Evolutionary conservation across 2,329 filamentous ascomycete genomes (phyloP).

Genomic region (Coniochaeta sp.): DNA sequence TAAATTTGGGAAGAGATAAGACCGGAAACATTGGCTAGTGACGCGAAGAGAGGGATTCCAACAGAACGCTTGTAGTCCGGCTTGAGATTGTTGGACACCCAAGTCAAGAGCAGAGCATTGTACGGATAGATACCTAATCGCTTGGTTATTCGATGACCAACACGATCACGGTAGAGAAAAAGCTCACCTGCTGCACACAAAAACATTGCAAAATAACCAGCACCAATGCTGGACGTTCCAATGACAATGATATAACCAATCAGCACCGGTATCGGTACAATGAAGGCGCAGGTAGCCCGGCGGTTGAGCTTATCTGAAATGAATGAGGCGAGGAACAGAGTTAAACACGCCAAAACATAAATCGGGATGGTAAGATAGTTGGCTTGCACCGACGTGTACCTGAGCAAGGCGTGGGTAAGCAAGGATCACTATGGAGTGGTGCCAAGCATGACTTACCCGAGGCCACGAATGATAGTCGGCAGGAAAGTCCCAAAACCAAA

Average conservation of each 20-base stretch:
- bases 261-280: neutral
- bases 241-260: neutral
- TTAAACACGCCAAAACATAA: neutral
- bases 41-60: constrained; percentile 7
- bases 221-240: neutral
- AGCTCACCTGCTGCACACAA: neutral
- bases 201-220: neutral
- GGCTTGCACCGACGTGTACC: neutral
- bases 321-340: neutral
- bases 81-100: constrained; percentile 8
- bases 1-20: constrained; percentile 6
- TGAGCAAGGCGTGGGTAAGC: neutral
- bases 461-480: neutral
- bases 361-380: constrained; percentile 1
- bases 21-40: constrained; percentile 8
- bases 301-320: neutral
- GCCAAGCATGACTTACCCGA: neutral
- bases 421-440: neutral
- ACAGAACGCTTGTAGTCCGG: constrained; percentile 11
- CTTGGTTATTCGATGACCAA: no score
- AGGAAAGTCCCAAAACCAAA: neutral
- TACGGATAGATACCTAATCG: neutral
- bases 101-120: constrained; percentile 7
- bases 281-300: neutral
- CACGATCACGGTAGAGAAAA: no score